Evolutionary conservation across 345 rosid genomes (phyloP), one percentile per base, ranked within the genome.

Genomic region (Rhizophora mangle): DNA sequence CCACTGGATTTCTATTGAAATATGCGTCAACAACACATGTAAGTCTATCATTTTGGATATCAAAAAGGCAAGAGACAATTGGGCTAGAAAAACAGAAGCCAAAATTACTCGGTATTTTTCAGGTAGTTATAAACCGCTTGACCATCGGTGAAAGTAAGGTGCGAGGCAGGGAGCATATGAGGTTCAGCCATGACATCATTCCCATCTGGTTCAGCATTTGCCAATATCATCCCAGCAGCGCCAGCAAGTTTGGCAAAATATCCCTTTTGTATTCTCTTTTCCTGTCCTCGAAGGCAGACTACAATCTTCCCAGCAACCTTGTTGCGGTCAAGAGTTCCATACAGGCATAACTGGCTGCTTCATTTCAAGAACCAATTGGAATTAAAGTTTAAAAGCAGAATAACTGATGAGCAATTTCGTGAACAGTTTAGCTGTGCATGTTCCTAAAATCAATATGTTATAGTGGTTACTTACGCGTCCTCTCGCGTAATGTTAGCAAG

Each of bases 301-400:
- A 89, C 16, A 19, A 86, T 85, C 77, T 86, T 91, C 34, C 93
- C 93, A 6, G 68, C 71, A 15, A 71, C 91, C 72, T 81, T 88
- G 55, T 21, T 20, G 0, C 84, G 84, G 68, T 91, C 92, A 19
- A 91, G 80, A 30, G 84, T 75, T 31, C 70, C 63, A 6, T 15
- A 15, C 26, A 1, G 1, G 54, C 69, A 64, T 2, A 22, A 15
- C 16, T 4, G 3, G 31, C 59, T 65, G 65, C 39, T 36, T 34
- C 30, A 4, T 34, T 58, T 26, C 24, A 55, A 8, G 29, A 22
- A 55, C 13, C 15, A 9, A 54, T 55, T 2, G 8, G 29, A 55
- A n/a, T 22, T 21, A n/a, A 21, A n/a, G 13, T n/a, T 22, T 55
- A 8, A 22, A 55, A n/a, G 59, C 5, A 22, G 27, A 7, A 26